phyloP scores from a whole-genome alignment of 2,329 filamentous ascomycete genomes.

The Chalaropsis ovoidea region DNA sequence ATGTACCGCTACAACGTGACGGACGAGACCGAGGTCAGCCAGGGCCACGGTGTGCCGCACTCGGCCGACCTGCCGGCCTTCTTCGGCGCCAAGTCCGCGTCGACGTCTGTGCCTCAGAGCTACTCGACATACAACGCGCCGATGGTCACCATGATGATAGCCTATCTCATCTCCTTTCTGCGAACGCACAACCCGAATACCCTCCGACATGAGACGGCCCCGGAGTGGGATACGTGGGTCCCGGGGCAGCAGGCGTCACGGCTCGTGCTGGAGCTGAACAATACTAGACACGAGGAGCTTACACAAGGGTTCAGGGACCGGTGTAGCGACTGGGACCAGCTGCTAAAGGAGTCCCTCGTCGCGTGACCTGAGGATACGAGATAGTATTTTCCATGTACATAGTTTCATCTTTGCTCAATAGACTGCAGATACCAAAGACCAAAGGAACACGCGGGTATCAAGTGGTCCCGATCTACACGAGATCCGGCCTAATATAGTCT shows the following conservation, averaged over 20 bases:
- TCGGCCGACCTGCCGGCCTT: slow-evolving; percentile 41
- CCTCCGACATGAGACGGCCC: slow-evolving; percentile 31
- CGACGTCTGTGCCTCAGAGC: slow-evolving; percentile 31
- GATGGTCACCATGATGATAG: slow-evolving; percentile 40
- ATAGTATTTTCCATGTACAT: slow-evolving; percentile 4
- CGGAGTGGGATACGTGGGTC: slow-evolving; percentile 37
- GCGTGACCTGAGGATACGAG: slow-evolving; percentile 5
- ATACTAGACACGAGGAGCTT: slow-evolving; percentile 35
- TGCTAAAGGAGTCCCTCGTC: not conserved
- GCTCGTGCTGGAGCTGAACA: slow-evolving; percentile 34
- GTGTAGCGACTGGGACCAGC: slow-evolving; percentile 9
- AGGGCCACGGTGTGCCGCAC: slow-evolving; percentile 41
- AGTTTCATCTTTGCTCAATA: not conserved
- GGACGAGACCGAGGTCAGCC: slow-evolving; percentile 32
- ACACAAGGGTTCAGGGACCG: slow-evolving; percentile 7
- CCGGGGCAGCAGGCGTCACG: slow-evolving; percentile 27
- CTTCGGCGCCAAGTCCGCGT: slow-evolving; percentile 36
- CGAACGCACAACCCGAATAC: slow-evolving; percentile 38
- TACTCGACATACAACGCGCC: slow-evolving; percentile 39
- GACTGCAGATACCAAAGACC: not conserved
- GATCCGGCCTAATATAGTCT: not conserved
- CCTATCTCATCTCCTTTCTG: slow-evolving; percentile 44
- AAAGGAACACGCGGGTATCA: not conserved
- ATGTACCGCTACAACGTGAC: slow-evolving; percentile 43
- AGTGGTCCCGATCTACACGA: not conserved